Evolutionary conservation across 2,329 filamentous ascomycete species (phyloP), one percentile per base, ranked within the genome.

Genomic region (Exophiala phaeomuriformis): DNA sequence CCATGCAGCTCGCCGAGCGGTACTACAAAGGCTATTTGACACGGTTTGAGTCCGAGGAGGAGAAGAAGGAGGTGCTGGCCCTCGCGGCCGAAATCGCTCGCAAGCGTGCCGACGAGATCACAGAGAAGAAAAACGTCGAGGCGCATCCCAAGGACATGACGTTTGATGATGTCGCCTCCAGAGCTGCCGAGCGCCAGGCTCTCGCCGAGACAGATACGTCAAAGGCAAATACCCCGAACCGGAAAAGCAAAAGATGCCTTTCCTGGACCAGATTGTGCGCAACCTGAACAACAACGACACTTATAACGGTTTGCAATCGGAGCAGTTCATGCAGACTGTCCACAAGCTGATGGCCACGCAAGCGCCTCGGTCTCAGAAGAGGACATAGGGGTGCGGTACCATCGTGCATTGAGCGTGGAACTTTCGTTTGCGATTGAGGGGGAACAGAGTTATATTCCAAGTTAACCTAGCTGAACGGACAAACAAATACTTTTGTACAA

Each of bases 221-320:
- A 55, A 52, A 36, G 62, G 62, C 36, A 50, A 49, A 12, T 64
- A 63, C 40, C 54, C 56, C 2, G 53, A 53, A 35, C 46, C 59
- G 12, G 32, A 46, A 30, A 61, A 61, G 53, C 59, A 61, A 54
- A 56, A 54, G 51, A 53, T 55, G 50, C 54, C 62, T 2, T 60
- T 64, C 41, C 41, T 63, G 51, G 58, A 61, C 41, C 55, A 59
- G 36, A 56, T 61, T n/a, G 54, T 53, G 1, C 49, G 53, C n/a
- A 55, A 56, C 31, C 47, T 64, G 51, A 57, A 51, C 37, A 64
- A 64, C 53, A 64, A 64, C 44, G 49, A 40, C 30, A 62, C 59
- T 12, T 62, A 63, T 39, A 49, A 56, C 12, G 37, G 39, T 1
- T 33, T 37, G 8, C 48, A 63, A 42, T 51, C 53, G 3, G 51